These are phyloP conservation scores for Butyriboletus loyo DNA, from an alignment of 768 basidiomycete species.

Conservation along the genomic window DNA sequence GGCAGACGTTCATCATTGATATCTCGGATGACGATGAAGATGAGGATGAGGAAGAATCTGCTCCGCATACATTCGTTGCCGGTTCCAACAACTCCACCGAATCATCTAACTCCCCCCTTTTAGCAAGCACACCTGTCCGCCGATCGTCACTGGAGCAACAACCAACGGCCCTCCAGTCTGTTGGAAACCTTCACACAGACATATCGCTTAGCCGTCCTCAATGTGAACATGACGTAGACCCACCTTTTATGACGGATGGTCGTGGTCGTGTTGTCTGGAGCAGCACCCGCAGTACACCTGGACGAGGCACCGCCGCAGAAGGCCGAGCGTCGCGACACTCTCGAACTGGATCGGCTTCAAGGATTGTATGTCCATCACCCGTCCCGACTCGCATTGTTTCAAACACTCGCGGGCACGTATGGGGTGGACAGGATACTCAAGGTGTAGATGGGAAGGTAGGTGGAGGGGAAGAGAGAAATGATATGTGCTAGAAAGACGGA, in stretches of 20 bases:
- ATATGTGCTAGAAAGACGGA: background rate
- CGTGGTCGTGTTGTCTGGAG: constrained; percentile 57
- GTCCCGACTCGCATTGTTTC: constrained; percentile 4
- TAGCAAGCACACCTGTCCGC: background rate
- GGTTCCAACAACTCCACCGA: background rate
- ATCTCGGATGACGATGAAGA: constrained; percentile 32
- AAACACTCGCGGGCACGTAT: constrained; percentile 15
- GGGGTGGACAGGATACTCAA: constrained; percentile 21
- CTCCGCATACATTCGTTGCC: background rate
- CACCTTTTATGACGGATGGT: constrained; percentile 63
- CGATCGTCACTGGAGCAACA: constrained; percentile 4
- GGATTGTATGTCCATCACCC: constrained; percentile 16
- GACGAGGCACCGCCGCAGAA: constrained; percentile 16
- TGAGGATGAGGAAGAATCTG: constrained; percentile 14
- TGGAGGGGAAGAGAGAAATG: constrained; percentile 10
- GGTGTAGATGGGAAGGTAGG: constrained; percentile 17
- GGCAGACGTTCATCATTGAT: constrained; percentile 31
- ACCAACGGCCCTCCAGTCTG: background rate
- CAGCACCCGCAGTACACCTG: constrained; percentile 25
- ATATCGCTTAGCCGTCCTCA: constrained; percentile 11
- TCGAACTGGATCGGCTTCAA: constrained; percentile 20
- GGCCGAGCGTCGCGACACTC: constrained; percentile 21
- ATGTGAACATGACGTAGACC: constrained; percentile 37
- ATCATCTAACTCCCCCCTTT: background rate
- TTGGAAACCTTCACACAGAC: constrained; percentile 2